Base-by-base conservation (phyloP, 106 monocot species). In the Posidonia australis region DNA sequence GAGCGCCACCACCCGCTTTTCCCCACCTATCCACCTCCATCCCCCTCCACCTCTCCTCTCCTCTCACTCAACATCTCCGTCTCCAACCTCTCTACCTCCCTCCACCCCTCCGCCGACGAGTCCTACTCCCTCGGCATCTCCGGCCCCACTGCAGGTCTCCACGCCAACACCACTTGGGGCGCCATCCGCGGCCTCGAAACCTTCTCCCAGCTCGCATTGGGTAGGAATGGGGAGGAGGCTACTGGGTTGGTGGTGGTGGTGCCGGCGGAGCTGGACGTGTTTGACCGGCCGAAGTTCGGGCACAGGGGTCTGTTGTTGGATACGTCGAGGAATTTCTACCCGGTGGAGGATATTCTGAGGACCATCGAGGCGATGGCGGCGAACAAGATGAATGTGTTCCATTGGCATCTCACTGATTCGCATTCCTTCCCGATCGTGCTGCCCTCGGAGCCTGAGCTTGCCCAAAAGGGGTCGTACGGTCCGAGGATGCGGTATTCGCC, bases 381-480 rank as follows among this genome's bases (percentile, higher is more conserved):
- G 19, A 86, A 90, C 71, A 94, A 94, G 78, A 63, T 94, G 21
- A 94, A 94, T 47, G 89, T 89, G 25, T 84, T 94, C 60, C 93
- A 94, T 49, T 90, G 93, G 93, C 93, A 94, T 67, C 60, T 86
- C 58, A 77, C 86, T 0, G 93, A 94, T 54, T 81, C 93, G 2
- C 93, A 94, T 23, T 86, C 89, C 1, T 94, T 94, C 60, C 89
- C 93, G 1, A 60, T 94, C 32, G 45, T 74, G 18, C 76, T 94
- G 17, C 86, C 86, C 0, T 80, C 86, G 18, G 93, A 66, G 70
- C 86, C 86, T 59, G 75, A 77, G 27, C 75, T 94, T 30, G 89
- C 86, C 13, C 43, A 29, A 28, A 70, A 66, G 45, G 93, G 93
- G 3, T 58, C 93, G 9, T 94, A 89, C 63, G 77, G 78, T 43